phyloP scores from a whole-genome alignment of 75 land plant species.

The Ceratopteris richardii region DNA sequence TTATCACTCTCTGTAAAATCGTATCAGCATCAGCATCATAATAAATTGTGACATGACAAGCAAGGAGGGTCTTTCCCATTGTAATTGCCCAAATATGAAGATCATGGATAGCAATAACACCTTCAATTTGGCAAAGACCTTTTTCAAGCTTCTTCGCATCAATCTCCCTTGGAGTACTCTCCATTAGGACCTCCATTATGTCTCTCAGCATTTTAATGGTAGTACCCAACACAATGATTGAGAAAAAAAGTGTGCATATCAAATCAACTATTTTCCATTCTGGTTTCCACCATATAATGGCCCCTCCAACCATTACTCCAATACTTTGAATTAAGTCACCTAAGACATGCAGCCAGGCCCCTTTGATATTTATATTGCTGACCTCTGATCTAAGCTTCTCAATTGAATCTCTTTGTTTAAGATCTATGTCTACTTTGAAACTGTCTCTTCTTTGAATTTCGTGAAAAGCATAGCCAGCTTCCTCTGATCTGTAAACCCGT shows the following conservation, averaged over 20 bases:
- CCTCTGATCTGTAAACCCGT: too few relatives aligned
- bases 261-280: slow-evolving; percentile 71
- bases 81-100: slow-evolving; percentile 91
- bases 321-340: slow-evolving; percentile 87
- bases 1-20: slow-evolving; percentile 51
- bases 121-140: slow-evolving; percentile 53
- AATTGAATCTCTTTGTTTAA: neutral
- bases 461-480: neutral
- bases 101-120: slow-evolving; percentile 74
- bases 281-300: slow-evolving; percentile 74
- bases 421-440: slow-evolving; percentile 9
- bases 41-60: slow-evolving; percentile 72
- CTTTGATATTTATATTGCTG: slow-evolving; percentile 63
- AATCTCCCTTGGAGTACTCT: slow-evolving; percentile 83
- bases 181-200: slow-evolving; percentile 77
- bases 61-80: slow-evolving; percentile 62
- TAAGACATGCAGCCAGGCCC: slow-evolving; percentile 83
- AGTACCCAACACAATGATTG: slow-evolving; percentile 60
- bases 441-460: slow-evolving; percentile 2
- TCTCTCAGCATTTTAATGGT: slow-evolving; percentile 64
- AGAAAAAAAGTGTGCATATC: slow-evolving; percentile 81
- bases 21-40: slow-evolving; percentile 68
- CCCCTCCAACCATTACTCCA: slow-evolving; percentile 94
- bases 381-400: slow-evolving; percentile 2
- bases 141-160: slow-evolving; percentile 66